Conservation (phyloP, 345 rosid species). For the Gossypium australe region DNA sequence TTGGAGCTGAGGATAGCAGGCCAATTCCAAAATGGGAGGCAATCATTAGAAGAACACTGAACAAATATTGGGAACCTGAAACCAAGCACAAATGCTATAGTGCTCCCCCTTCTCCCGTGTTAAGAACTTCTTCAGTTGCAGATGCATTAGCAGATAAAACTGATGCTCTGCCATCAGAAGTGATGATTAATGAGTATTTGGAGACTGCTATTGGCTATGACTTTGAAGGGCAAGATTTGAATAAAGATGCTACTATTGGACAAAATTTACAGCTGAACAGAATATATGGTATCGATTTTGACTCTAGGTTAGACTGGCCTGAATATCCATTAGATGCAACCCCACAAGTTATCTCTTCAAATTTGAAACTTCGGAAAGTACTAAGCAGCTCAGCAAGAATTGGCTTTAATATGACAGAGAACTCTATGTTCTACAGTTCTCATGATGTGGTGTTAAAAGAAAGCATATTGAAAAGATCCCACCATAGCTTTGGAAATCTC, state of each 20-base stretch:
- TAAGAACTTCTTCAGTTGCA: slow-evolving; percentile 63
- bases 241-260: slow-evolving; percentile 23
- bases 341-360: slow-evolving; percentile 51
- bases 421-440: slow-evolving; percentile 31
- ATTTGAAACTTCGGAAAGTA: slow-evolving; percentile 59
- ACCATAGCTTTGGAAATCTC: slow-evolving; percentile 60
- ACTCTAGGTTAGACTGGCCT: slow-evolving; percentile 68
- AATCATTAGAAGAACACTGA: slow-evolving; percentile 74
- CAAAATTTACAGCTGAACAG: slow-evolving; percentile 37
- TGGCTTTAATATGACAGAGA: slow-evolving; percentile 43
- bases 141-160: slow-evolving; percentile 57
- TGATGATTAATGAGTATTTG: slow-evolving; percentile 31
- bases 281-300: slow-evolving; percentile 39
- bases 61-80: slow-evolving; percentile 52
- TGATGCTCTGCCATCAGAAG: slow-evolving; percentile 37
- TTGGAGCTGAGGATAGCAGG: slow-evolving; percentile 86
- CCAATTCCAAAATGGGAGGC: slow-evolving; percentile 95
- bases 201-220: slow-evolving; percentile 21
- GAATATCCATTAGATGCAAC: slow-evolving; percentile 68
- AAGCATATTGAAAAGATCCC: slow-evolving; percentile 54
- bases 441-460: slow-evolving; percentile 26
- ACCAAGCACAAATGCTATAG: slow-evolving; percentile 60
- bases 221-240: slow-evolving; percentile 17
- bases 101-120: slow-evolving; percentile 84
- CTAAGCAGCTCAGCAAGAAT: slow-evolving; percentile 67